A percentile compares a stretch with the other conserved stretches of the same genome.
phyloP scores from a whole-genome alignment of 768 basidiomycete species.

The Kwoniella heveanensis region DNA sequence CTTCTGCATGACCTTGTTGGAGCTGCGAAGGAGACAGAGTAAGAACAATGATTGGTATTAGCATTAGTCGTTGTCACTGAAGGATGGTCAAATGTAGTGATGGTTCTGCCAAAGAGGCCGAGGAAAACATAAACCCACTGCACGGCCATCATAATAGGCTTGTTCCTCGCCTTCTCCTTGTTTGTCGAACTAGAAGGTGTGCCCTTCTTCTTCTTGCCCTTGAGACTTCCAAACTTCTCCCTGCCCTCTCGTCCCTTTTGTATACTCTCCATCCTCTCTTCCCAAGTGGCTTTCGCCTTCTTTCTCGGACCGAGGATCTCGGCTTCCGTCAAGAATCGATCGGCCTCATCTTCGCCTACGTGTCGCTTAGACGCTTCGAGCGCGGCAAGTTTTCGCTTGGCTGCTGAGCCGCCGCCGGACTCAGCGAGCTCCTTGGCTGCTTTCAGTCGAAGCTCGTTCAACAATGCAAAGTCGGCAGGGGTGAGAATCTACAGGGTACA shows the following conservation, averaged over 20 bases:
- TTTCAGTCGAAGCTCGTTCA: conserved; percentile 83
- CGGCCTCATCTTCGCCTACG: conserved; percentile 59
- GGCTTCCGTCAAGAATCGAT: conserved; percentile 77
- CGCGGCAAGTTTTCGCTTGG: conserved; percentile 84
- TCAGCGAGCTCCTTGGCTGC: conserved; percentile 73
- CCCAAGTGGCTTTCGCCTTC: conserved; percentile 89
- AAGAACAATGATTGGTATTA: not conserved
- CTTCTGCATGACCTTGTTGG: conserved; percentile 55
- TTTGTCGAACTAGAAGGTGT: conserved; percentile 84
- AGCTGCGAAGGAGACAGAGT: conserved; percentile 32
- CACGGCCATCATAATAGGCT: conserved; percentile 75
- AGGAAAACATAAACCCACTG: too few relatives aligned
- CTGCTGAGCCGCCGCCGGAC: conserved; percentile 65
- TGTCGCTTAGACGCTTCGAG: conserved; percentile 73
- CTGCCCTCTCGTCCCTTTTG: conserved; percentile 91
- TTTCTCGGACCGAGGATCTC: conserved; percentile 93
- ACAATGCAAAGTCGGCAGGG: conserved; percentile 89
- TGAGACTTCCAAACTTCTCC: conserved; percentile 85
- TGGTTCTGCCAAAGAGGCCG: too few relatives aligned
- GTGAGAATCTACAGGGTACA: conserved; percentile 86
- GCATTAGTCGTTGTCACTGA: too few relatives aligned
- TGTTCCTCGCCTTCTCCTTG: conserved; percentile 86
- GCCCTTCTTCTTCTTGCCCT: conserved; percentile 88
- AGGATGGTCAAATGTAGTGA: too few relatives aligned
- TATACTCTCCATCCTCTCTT: conserved; percentile 87